Evolutionary conservation across 768 basidiomycete genomes (phyloP).

Genomic region (Tricholoma matsutake): DNA sequence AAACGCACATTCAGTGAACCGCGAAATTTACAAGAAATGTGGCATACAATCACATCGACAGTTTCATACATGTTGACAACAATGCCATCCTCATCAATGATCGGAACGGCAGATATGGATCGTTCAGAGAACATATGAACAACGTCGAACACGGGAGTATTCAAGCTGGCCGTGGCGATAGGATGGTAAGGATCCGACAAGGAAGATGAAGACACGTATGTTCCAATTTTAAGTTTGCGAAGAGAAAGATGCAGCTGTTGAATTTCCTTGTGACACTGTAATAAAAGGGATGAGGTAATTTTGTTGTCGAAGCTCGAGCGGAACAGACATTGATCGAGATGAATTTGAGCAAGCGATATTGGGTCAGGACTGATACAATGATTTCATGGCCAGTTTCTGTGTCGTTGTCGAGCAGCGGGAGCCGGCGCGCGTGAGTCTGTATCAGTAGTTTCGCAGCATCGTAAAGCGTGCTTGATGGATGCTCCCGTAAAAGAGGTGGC

Average conservation of each 20-base stretch:
- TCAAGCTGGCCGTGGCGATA: constrained; percentile 85
- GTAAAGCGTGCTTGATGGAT: constrained; percentile 83
- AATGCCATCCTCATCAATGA: constrained; percentile 87
- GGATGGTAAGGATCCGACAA: constrained; percentile 74
- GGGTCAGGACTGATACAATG: constrained; percentile 93
- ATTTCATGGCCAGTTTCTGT: constrained; percentile 93
- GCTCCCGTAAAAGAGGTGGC: constrained; percentile 86
- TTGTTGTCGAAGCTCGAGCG: background rate
- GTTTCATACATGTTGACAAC: constrained; percentile 98
- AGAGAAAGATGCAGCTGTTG: constrained; percentile 76
- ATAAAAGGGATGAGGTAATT: constrained; percentile 9
- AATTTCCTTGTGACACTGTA: constrained; percentile 82
- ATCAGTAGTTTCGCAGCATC: constrained; percentile 90
- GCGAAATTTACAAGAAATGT: constrained; percentile 9
- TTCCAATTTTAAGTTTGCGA: constrained; percentile 88
- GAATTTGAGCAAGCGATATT: constrained; percentile 97
- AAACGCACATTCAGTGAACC: background rate
- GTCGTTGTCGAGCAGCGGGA: constrained; percentile 92
- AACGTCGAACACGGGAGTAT: constrained; percentile 94
- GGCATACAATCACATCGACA: constrained; percentile 93
- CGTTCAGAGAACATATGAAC: constrained; percentile 98
- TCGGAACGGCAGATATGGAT: constrained; percentile 95
- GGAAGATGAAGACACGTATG: constrained; percentile 67
- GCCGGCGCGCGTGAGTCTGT: constrained; percentile 90
- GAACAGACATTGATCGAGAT: constrained; percentile 88